Percentiles rank a stretch among this genome's conserved stretches.
Conservation (phyloP, 2,329 filamentous ascomycete genomes). For the Diaporthe velutina region DNA sequence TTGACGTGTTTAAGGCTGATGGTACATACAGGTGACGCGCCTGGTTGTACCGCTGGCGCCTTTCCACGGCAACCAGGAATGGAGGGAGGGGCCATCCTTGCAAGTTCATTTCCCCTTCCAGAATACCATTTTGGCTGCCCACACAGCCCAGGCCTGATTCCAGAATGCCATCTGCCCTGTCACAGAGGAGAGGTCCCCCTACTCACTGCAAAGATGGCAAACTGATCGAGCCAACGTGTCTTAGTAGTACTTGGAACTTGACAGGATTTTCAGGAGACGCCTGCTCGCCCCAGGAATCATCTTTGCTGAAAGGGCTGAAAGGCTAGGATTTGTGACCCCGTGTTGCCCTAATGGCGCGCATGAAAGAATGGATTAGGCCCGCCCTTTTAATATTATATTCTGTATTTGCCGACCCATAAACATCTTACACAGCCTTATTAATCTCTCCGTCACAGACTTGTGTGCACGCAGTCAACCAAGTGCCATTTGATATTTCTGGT, state of each 20-base stretch:
- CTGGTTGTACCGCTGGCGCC: background rate
- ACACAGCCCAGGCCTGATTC: background rate
- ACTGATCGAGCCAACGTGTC: background rate
- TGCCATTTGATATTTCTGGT: background rate
- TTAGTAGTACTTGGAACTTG: background rate
- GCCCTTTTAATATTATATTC: conserved; percentile 19
- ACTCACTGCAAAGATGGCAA: background rate
- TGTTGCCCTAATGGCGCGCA: background rate
- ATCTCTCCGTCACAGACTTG: conserved; percentile 7
- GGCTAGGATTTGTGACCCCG: background rate
- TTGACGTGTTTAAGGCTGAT: conserved; percentile 24
- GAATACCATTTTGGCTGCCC: conserved; percentile 5
- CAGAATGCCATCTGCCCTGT: conserved; percentile 16
- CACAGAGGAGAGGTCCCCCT: background rate
- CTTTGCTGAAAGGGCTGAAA: background rate
- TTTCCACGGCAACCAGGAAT: conserved; percentile 21
- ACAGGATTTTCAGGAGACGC: background rate
- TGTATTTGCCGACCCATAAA: conserved; percentile 18
- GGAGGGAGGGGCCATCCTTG: conserved; percentile 18
- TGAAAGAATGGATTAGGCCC: conserved; percentile 11
- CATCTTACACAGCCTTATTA: conserved; percentile 9
- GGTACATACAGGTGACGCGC: background rate
- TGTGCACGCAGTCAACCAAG: background rate
- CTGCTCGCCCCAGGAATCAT: background rate
- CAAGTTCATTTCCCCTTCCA: conserved; percentile 16